phyloP scores from a whole-genome alignment of 179 eudicot species.

The Heliamphora pulchella region DNA sequence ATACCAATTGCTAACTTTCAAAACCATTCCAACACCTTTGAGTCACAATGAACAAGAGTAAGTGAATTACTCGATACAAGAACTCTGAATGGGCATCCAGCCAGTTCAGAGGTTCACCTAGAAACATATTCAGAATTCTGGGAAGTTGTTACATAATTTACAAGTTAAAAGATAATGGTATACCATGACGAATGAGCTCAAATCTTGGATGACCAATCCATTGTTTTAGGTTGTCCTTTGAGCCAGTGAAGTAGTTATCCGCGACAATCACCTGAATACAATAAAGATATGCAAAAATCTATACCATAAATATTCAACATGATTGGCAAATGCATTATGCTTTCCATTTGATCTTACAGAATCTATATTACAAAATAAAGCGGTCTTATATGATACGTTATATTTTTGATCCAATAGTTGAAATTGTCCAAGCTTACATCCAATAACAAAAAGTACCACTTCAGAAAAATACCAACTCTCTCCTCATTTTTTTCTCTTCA shows the following conservation, averaged over 20 bases:
- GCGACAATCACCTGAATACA: slow-evolving; percentile 73
- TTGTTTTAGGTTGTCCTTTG: slow-evolving; percentile 80
- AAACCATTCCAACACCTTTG: neutral
- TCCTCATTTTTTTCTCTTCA: too few species aligned
- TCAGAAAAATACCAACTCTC: too few species aligned
- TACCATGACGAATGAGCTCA: slow-evolving; percentile 98
- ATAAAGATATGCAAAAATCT: slow-evolving; percentile 1
- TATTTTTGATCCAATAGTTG: too few species aligned
- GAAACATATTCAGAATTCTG: slow-evolving; percentile 3
- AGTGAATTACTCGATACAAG: neutral
- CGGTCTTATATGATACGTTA: too few species aligned
- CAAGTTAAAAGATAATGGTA: slow-evolving; percentile 2
- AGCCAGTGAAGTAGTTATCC: slow-evolving; percentile 93
- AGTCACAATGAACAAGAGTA: neutral
- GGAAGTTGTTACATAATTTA: neutral
- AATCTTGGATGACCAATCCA: slow-evolving; percentile 99
- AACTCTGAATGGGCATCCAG: neutral
- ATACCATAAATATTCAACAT: neutral
- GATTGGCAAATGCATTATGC: neutral
- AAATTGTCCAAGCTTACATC: too few species aligned
- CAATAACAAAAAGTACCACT: too few species aligned
- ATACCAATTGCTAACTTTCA: neutral
- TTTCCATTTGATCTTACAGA: neutral
- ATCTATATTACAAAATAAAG: neutral
- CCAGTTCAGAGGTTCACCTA: neutral